Conservation (phyloP, 805 yeast species). For the Cyberlindnera meyerae region DNA sequence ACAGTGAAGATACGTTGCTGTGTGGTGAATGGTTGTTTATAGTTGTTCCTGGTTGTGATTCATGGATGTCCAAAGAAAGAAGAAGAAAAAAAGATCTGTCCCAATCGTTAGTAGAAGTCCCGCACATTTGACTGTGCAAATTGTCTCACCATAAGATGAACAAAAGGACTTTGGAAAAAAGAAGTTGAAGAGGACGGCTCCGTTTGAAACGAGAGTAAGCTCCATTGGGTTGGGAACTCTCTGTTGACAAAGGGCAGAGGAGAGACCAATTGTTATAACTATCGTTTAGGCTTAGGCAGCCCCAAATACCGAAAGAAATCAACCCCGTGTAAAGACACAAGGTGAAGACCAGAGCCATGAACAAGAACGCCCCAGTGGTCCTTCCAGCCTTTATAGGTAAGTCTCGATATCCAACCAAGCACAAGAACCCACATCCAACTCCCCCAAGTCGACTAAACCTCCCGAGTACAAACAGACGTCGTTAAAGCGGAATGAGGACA, state of each 20-base stretch:
- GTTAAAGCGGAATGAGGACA: slow-evolving; percentile 9
- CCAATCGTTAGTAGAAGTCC: slow-evolving; percentile 35
- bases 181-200: slow-evolving; percentile 37
- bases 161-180: slow-evolving; percentile 11
- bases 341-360: slow-evolving; percentile 10
- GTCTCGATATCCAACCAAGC: slow-evolving; percentile 1
- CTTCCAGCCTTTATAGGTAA: slow-evolving; percentile 6
- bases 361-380: slow-evolving; percentile 1
- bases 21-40: neutral
- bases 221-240: slow-evolving; percentile 65
- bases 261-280: slow-evolving; percentile 64
- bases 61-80: slow-evolving; percentile 5
- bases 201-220: slow-evolving; percentile 72
- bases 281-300: slow-evolving; percentile 50
- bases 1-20: too few relatives aligned
- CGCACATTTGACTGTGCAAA: slow-evolving; percentile 66
- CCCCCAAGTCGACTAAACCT: neutral
- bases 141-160: too few relatives aligned
- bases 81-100: too few relatives aligned
- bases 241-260: slow-evolving; percentile 5
- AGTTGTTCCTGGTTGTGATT: neutral
- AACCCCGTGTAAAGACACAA: slow-evolving; percentile 3
- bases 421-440: too few relatives aligned
- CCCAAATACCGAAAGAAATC: slow-evolving; percentile 57
- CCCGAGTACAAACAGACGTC: neutral